A percentile compares a stretch with the other conserved stretches of the same genome.
Conservation (phyloP, 1,284 basidiomycete genomes). For the Boletellus dicymbophilus region DNA sequence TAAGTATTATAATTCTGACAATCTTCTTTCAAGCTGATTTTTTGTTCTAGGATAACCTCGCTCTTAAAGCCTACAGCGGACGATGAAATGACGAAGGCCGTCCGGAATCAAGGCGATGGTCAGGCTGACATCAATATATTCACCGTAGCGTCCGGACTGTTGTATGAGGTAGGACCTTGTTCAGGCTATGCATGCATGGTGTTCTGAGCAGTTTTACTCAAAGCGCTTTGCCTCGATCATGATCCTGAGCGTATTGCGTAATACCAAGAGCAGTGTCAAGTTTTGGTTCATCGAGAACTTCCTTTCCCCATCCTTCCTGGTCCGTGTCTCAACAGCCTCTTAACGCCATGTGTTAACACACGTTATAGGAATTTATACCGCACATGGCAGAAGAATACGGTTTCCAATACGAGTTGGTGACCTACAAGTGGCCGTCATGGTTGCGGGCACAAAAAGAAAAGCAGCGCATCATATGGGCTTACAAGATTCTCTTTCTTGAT, state of each 20-base stretch:
- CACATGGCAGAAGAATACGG: slow-evolving; percentile 88
- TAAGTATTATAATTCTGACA: slow-evolving; percentile 28
- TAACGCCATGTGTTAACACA: slow-evolving; percentile 5
- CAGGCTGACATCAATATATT: slow-evolving; percentile 98
- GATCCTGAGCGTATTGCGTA: slow-evolving; percentile 93
- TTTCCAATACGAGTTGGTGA: slow-evolving; percentile 96
- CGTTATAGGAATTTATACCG: slow-evolving; percentile 85
- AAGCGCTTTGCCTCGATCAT: slow-evolving; percentile 98
- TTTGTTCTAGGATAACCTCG: slow-evolving; percentile 49
- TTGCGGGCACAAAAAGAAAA: slow-evolving; percentile 96
- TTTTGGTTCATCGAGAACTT: slow-evolving; percentile 99
- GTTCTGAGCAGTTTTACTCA: slow-evolving; percentile 12
- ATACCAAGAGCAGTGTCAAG: slow-evolving; percentile 93
- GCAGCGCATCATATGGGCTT: slow-evolving; percentile 99
- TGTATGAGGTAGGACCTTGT: slow-evolving; percentile 80
- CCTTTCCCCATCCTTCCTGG: slow-evolving; percentile 95
- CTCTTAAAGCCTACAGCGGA: slow-evolving; percentile 44
- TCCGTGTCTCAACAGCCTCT: slow-evolving; percentile 35
- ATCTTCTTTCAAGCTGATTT: slow-evolving; percentile 3
- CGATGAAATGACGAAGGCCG: slow-evolving; percentile 1
- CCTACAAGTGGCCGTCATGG: slow-evolving; percentile 99
- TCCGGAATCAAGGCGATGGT: slow-evolving; percentile 22
- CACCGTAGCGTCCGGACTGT: slow-evolving; percentile 93
- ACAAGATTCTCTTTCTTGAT: slow-evolving; percentile 99
- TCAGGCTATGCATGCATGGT: not conserved